Evolutionary conservation across 345 rosid species (phyloP).

Genomic region (Eucalyptus caleyi): DNA sequence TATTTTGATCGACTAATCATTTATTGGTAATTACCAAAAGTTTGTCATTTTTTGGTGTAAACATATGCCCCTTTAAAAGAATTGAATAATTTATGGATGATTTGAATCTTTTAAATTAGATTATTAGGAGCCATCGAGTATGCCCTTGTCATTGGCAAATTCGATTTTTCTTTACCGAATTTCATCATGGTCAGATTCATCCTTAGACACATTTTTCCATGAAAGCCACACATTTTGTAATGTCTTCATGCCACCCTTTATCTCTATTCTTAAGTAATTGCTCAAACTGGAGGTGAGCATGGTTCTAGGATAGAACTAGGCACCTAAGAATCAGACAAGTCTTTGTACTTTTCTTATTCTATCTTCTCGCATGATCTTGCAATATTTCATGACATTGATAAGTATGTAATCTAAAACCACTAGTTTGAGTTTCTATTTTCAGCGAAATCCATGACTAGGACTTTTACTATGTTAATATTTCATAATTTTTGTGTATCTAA

Average conservation of each 20-base stretch:
- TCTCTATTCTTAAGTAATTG: background rate
- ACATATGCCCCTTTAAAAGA: background rate
- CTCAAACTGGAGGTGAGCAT: no score
- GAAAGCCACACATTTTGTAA: background rate
- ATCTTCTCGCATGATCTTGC: no score
- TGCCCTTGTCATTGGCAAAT: background rate
- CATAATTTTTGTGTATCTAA: no score
- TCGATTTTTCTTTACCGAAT: no score
- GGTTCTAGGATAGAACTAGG: no score
- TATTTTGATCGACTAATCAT: background rate
- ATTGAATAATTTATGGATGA: background rate
- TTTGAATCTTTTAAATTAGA: background rate
- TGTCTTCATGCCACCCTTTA: background rate
- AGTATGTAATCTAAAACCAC: no score
- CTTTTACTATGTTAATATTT: no score
- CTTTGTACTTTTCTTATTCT: no score
- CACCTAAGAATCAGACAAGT: no score
- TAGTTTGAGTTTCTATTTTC: no score
- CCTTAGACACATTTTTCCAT: background rate
- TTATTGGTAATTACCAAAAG: background rate
- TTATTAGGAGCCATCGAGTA: background rate
- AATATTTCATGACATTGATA: no score
- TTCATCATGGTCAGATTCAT: background rate
- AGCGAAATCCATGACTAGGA: no score
- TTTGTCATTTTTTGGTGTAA: background rate